Percentiles rank a stretch among this genome's conserved stretches.
These are phyloP conservation scores for Aspergillus sp. DNA, from an alignment of 2,329 filamentous ascomycete genomes.

Conservation along the genomic window DNA sequence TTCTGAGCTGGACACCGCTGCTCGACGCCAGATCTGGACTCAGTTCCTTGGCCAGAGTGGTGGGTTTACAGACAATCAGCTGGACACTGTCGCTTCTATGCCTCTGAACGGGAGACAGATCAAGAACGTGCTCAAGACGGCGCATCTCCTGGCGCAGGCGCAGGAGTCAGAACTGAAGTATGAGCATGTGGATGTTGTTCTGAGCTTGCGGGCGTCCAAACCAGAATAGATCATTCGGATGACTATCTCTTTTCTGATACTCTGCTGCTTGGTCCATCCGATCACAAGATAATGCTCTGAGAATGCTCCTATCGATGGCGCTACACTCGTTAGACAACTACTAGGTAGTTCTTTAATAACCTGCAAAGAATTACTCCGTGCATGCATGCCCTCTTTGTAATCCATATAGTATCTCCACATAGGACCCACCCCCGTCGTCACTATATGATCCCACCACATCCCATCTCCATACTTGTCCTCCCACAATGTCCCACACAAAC, in stretches of 20 bases:
- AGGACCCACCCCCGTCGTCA: too few species aligned
- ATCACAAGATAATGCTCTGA: too few species aligned
- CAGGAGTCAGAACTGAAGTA: conserved; percentile 16
- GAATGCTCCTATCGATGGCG: too few species aligned
- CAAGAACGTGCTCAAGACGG: conserved; percentile 46
- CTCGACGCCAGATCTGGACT: conserved; percentile 42
- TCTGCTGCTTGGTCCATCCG: too few species aligned
- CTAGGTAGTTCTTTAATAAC: too few species aligned
- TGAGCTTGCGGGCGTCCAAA: conserved; percentile 10
- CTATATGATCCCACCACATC: too few species aligned
- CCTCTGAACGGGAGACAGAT: conserved; percentile 39
- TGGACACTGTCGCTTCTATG: conserved; percentile 21
- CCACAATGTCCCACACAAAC: background rate
- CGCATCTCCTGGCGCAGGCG: conserved; percentile 37
- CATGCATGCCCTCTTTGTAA: too few species aligned
- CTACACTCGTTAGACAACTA: too few species aligned
- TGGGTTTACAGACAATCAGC: conserved; percentile 17
- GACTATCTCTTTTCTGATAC: too few species aligned
- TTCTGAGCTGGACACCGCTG: conserved; percentile 34
- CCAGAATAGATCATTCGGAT: background rate
- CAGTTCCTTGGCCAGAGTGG: conserved; percentile 38
- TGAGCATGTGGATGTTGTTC: conserved; percentile 19
- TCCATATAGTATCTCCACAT: too few species aligned
- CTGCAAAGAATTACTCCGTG: too few species aligned
- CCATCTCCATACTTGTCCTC: background rate